Evolutionary conservation across 495 filamentous ascomycete species (phyloP), one percentile per base, ranked within the genome.

Genomic region (Penicillium herquei): DNA sequence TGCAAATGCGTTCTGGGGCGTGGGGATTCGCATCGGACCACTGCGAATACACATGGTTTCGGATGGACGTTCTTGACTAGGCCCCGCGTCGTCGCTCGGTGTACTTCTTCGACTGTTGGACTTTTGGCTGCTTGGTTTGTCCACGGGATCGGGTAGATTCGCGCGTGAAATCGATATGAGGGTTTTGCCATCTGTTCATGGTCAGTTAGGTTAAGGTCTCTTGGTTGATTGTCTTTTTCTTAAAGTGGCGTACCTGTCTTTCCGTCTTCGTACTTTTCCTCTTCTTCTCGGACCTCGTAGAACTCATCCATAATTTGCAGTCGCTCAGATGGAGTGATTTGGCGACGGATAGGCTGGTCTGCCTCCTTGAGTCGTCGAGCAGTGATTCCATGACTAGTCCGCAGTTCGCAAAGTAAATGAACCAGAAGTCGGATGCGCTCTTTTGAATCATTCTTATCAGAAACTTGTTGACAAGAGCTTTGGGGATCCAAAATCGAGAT

Each of bases 371-470:
- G 64, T 49, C 65, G 68, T 8, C 64, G 62, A 33, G 68, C 67
- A 10, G 66, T 69, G 54, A 76, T 64, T 33, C 62, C 69, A 54
- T 77, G 64, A 53, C 68, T 75, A 13, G 61, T 58, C 30, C 67
- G 71, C 34, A 77, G 54, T 7, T 72, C 70, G 49, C 76, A 76
- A 17, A 89, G 72, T 33, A 89, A 83, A 57, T 87, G 81, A 3
- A 78, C 74, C 13, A 87, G 68, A 8, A 89, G 78, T 16, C 74
- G 68, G 14, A 87, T 77, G 7, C 86, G 78, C 62, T 88, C 86
- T 88, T 26, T 30, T 37, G 10, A 50, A 39, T 14, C 1, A 26
- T 33, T 13, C 11, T 14, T 31, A 21, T 51, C 32, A 41, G 34
- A 2, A 21, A 6, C 26, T 16, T n/a, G 35, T 10, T 17, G 34